Evolutionary conservation across 2,329 filamentous ascomycete genomes (phyloP), one percentile per base, ranked within the genome.

Genomic region (Xylogone sp.): DNA sequence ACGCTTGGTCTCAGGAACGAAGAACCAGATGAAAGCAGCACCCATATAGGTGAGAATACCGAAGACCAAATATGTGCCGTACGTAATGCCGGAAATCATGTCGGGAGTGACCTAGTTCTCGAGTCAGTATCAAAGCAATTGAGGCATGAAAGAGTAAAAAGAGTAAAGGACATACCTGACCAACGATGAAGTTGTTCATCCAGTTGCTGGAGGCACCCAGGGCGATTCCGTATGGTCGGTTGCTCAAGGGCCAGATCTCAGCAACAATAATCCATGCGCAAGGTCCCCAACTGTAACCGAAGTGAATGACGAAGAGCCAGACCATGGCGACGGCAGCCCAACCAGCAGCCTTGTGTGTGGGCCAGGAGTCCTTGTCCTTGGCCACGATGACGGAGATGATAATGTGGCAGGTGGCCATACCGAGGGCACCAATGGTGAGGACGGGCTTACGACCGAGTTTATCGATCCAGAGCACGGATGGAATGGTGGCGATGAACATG

Each of bases 221-320:
- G 0, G 86, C 77, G 12, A 87, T 85, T 42, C 87, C 87, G 53
- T 90, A 88, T 1, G 87, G 79, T 2, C 86, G 78, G 9, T 82
- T 83, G 52, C 79, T 84, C 4, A 90, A 69, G 0, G 87, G 87
- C 83, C 84, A 91, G 42, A 91, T 82, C 68, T 90, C 87, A 2
- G 85, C 81, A 1, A 89, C 78, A 50, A 91, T 75, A 54, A 89
- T 87, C 87, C 87, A 90, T 0, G 83, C 79, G 59, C 82, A 86
- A 2, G 86, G 87, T 0, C 86, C 85, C 87, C 87, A 91, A 0
- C 79, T 83, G 64, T 88, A 90, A 24, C 84, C 88, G 61, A 91
- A 91, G 67, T 87, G 80, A 24, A 88, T 73, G 22, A 88, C 82
- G 57, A 88, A 90, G 0, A 91, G 74, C 86, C 87, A 90, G 8